phyloP scores from a whole-genome alignment of 1,284 basidiomycete genomes.

The Phellinidium pouzarii region DNA sequence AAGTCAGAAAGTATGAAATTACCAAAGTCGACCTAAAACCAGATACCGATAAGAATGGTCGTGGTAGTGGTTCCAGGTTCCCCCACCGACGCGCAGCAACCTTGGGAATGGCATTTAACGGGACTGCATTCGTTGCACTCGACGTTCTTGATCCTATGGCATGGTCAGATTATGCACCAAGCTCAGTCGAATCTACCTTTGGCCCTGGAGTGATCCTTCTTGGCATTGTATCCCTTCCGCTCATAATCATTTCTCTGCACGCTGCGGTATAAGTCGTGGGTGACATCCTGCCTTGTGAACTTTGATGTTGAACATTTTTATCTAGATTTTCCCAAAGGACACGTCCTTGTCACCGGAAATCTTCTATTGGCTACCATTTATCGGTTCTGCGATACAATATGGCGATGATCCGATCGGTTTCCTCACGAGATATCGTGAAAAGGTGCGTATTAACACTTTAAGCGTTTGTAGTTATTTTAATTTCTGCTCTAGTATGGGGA shows the following conservation, averaged over 20 bases:
- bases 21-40: too few relatives aligned
- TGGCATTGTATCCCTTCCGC: conserved; percentile 19
- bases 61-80: too few relatives aligned
- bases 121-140: too few relatives aligned
- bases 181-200: too few relatives aligned
- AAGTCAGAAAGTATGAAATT: too few relatives aligned
- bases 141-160: too few relatives aligned
- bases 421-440: conserved; percentile 69
- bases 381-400: conserved; percentile 70
- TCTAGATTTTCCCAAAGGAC: conserved; percentile 47
- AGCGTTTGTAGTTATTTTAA: background rate
- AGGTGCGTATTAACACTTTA: conserved; percentile 44
- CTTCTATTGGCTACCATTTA: conserved; percentile 71
- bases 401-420: conserved; percentile 78
- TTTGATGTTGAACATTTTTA: background rate
- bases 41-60: too few relatives aligned
- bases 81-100: too few relatives aligned
- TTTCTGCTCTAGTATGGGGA: conserved; percentile 41
- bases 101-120: too few relatives aligned
- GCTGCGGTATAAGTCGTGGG: conserved; percentile 39
- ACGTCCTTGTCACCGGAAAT: conserved; percentile 67
- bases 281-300: conserved; percentile 10
- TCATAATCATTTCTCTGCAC: conserved; percentile 35
- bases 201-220: too few relatives aligned
- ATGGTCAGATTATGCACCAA: too few relatives aligned